Conservation (phyloP, 2,329 filamentous ascomycete species). For the Pseudogymnoascus destructans region DNA sequence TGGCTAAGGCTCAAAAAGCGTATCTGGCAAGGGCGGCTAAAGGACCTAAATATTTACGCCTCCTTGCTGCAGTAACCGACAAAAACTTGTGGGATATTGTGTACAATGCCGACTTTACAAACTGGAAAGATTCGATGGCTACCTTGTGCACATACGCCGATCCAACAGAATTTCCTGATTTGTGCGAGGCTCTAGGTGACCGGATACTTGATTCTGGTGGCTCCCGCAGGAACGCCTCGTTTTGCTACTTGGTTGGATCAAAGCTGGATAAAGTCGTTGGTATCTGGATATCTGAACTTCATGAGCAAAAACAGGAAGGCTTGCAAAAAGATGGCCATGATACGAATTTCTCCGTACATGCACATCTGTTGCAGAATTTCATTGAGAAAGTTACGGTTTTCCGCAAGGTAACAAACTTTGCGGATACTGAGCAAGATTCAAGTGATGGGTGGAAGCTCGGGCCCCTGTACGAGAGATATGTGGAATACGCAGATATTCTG, state of each 20-base stretch:
- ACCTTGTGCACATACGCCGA: constrained; percentile 92
- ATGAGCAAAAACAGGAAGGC: constrained; percentile 66
- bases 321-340: constrained; percentile 57
- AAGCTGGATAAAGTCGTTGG: constrained; percentile 94
- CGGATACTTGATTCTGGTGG: constrained; percentile 61
- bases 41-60: constrained; percentile 79
- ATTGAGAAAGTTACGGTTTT: constrained; percentile 98
- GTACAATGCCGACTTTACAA: constrained; percentile 80
- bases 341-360: constrained; percentile 84
- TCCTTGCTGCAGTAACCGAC: constrained; percentile 80
- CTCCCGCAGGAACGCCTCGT: constrained; percentile 77
- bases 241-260: constrained; percentile 91
- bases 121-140: constrained; percentile 97
- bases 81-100: constrained; percentile 98
- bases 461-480: constrained; percentile 83
- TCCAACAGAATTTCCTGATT: constrained; percentile 78
- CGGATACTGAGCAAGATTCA: constrained; percentile 60
- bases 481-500: constrained; percentile 91
- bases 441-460: constrained; percentile 78
- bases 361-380: constrained; percentile 75
- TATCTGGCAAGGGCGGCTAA: constrained; percentile 68
- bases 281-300: constrained; percentile 85
- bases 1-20: constrained; percentile 84
- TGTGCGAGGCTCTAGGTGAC: constrained; percentile 91
- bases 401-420: constrained; percentile 83